phyloP scores from a whole-genome alignment of 2,329 filamentous ascomycete genomes.

The Thelonectria discophora region DNA sequence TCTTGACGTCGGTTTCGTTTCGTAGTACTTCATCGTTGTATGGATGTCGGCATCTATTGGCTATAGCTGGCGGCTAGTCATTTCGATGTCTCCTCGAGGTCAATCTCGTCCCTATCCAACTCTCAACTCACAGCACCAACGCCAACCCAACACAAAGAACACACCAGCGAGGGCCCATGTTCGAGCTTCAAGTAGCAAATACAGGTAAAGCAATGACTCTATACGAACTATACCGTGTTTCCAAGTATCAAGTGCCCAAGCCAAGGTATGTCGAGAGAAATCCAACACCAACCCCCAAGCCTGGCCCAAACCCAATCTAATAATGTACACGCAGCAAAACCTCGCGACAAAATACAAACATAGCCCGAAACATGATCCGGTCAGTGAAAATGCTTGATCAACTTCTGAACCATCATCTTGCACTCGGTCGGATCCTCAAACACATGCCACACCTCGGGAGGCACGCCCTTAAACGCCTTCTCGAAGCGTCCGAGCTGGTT shows the following conservation, averaged over 20 bases:
- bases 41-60: too few species aligned
- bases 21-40: too few species aligned
- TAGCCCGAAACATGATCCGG: not conserved
- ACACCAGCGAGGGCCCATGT: too few species aligned
- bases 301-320: not conserved
- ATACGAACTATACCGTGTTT: not conserved
- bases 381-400: constrained; percentile 28
- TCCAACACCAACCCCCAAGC: not conserved
- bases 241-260: not conserved
- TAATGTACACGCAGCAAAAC: not conserved
- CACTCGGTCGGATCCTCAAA: constrained; percentile 82
- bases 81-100: too few species aligned
- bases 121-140: too few species aligned
- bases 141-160: too few species aligned
- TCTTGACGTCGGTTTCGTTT: too few species aligned
- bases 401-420: constrained; percentile 42
- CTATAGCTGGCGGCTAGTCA: too few species aligned
- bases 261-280: not conserved
- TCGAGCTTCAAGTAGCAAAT: too few species aligned
- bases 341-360: too few species aligned
- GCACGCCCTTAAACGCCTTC: constrained; percentile 80
- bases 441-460: constrained; percentile 77
- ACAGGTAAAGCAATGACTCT: too few species aligned
- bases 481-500: constrained; percentile 81
- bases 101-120: too few species aligned